These are phyloP conservation scores for Hymenoscyphus fraxineus DNA, from an alignment of 2,329 filamentous ascomycete genomes.

Conservation along the genomic window DNA sequence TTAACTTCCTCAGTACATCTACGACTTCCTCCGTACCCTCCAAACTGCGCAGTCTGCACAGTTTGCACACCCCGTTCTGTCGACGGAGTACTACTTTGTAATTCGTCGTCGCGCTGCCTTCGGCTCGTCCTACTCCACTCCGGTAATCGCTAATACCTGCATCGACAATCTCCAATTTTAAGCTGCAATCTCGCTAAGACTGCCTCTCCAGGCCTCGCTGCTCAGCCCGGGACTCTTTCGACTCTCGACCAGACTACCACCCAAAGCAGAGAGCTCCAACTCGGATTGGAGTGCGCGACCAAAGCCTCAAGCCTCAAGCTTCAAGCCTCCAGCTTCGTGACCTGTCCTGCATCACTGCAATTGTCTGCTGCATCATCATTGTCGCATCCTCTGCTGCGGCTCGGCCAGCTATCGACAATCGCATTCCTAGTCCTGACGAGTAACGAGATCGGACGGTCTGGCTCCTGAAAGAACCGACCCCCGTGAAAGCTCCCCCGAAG, in stretches of 20 bases:
- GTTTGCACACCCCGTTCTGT: background rate
- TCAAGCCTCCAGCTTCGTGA: slow-evolving; percentile 12
- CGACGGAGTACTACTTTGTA: too few species aligned
- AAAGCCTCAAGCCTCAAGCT: slow-evolving; percentile 16
- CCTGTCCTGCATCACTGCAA: slow-evolving; percentile 19
- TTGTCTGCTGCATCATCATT: slow-evolving; percentile 20
- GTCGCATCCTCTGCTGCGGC: slow-evolving; percentile 13
- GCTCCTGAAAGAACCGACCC: slow-evolving; percentile 11
- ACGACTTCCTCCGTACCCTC: too few species aligned
- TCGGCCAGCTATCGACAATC: slow-evolving; percentile 10
- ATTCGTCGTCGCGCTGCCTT: background rate
- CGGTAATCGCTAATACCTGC: background rate
- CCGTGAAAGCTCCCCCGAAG: slow-evolving; percentile 12
- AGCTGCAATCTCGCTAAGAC: slow-evolving; percentile 16
- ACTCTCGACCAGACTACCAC: slow-evolving; percentile 10
- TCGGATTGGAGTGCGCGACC: slow-evolving; percentile 13
- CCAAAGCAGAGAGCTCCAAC: slow-evolving; percentile 13
- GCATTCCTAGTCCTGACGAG: slow-evolving; percentile 17
- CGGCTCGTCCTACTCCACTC: background rate
- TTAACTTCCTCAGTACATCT: too few species aligned
- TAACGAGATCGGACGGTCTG: slow-evolving; percentile 10
- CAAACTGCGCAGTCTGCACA: too few species aligned
- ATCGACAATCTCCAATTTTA: slow-evolving; percentile 12
- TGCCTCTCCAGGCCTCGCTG: slow-evolving; percentile 3
- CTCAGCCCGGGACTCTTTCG: slow-evolving; percentile 15